Conservation (phyloP, 1,284 basidiomycete species). For the Mycosarcoma maydis region DNA sequence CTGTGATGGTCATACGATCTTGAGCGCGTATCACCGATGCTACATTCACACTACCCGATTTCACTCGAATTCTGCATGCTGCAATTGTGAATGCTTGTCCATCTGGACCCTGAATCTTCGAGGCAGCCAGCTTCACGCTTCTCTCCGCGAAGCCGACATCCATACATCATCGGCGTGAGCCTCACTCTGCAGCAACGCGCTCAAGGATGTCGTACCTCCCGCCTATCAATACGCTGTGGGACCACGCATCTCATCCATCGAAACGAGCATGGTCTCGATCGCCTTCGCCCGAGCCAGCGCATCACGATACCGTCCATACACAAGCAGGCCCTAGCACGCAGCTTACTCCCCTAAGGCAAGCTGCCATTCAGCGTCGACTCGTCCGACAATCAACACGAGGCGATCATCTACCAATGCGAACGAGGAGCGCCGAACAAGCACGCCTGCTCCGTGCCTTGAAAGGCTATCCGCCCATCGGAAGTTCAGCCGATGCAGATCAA, state of each 20-base stretch:
- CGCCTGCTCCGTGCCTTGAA: constrained; percentile 51
- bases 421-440: constrained; percentile 44
- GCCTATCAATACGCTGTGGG: constrained; percentile 40
- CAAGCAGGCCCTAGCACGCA: constrained; percentile 29
- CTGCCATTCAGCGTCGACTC: constrained; percentile 26
- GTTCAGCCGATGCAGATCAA: constrained; percentile 56
- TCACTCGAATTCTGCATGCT: not conserved
- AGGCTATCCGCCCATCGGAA: constrained; percentile 56
- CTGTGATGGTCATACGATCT: too few species aligned
- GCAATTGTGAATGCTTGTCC: not conserved
- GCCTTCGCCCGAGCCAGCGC: constrained; percentile 32
- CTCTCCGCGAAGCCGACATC: not conserved
- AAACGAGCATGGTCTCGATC: constrained; percentile 43
- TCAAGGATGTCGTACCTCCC: constrained; percentile 33
- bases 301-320: constrained; percentile 9
- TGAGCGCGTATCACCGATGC: constrained; percentile 3
- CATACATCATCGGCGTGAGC: not conserved
- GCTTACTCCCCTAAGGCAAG: constrained; percentile 25
- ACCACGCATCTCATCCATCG: constrained; percentile 41
- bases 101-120: constrained; percentile 4
- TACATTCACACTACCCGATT: not conserved
- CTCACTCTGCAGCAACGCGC: not conserved
- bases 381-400: constrained; percentile 48
- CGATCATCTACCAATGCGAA: constrained; percentile 49
- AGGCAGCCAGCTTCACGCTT: not conserved